Conservation (phyloP, 2,329 filamentous ascomycete genomes). For the Fonsecaea nubica region DNA sequence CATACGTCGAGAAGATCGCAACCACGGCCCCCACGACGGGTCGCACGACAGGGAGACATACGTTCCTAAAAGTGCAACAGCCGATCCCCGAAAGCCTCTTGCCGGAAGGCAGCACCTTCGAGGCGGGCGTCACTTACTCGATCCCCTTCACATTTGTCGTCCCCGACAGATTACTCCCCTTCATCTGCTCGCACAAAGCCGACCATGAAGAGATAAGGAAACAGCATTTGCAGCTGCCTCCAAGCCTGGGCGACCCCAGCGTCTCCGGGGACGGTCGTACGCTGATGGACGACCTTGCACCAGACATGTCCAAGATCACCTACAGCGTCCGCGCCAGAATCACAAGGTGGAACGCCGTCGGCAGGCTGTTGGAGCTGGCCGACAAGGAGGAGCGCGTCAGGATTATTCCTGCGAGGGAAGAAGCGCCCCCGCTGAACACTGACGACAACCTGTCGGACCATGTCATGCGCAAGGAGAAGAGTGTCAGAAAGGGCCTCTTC, state of each 20-base stretch:
- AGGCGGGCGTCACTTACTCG: conserved; percentile 61
- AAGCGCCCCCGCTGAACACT: conserved; percentile 64
- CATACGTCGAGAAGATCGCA: conserved; percentile 60
- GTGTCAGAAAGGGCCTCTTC: conserved; percentile 65
- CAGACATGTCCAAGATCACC: conserved; percentile 66
- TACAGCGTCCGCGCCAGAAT: conserved; percentile 63
- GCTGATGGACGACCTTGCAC: conserved; percentile 66
- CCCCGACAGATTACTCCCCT: conserved; percentile 65
- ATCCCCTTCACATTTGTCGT: conserved; percentile 71
- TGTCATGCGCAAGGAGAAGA: conserved; percentile 63
- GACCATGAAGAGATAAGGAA: conserved; percentile 59
- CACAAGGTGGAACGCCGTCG: conserved; percentile 50
- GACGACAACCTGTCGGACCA: conserved; percentile 56
- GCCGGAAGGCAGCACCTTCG: conserved; percentile 61
- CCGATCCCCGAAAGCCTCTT: conserved; percentile 62
- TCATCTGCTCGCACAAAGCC: conserved; percentile 62
- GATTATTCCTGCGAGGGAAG: conserved; percentile 64
- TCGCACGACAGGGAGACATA: conserved; percentile 63
- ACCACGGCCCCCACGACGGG: conserved; percentile 60
- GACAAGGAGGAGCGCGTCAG: conserved; percentile 63
- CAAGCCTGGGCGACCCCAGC: conserved; percentile 65
- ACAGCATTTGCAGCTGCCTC: conserved; percentile 65
- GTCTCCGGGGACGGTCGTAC: conserved; percentile 57
- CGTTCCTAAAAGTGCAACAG: conserved; percentile 67
- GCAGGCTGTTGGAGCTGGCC: conserved; percentile 54